Percentiles rank a stretch among this genome's conserved stretches.
phyloP scores from a whole-genome alignment of 495 filamentous ascomycete genomes.

The Aspergillus carlsbadensis region DNA sequence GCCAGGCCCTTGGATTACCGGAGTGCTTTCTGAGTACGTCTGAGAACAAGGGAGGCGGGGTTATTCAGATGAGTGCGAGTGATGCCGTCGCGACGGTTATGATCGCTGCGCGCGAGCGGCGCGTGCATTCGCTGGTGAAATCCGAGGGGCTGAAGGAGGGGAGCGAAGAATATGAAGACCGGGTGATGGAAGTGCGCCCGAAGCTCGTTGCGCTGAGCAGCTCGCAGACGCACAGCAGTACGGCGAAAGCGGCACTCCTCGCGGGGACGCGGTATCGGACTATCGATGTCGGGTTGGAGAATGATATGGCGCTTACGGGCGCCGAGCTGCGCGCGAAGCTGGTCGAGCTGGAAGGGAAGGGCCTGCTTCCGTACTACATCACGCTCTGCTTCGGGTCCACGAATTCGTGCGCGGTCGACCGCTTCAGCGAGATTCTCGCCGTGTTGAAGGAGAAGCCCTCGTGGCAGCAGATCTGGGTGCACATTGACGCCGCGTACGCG shows the following conservation, averaged over 20 bases:
- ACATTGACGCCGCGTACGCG: slow-evolving; percentile 96
- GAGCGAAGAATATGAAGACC: slow-evolving; percentile 48
- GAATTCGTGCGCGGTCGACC: slow-evolving; percentile 82
- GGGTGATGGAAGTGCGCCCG: slow-evolving; percentile 61
- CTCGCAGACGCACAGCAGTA: slow-evolving; percentile 76
- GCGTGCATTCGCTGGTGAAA: slow-evolving; percentile 55
- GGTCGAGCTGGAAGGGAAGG: slow-evolving; percentile 58
- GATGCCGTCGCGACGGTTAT: slow-evolving; percentile 86
- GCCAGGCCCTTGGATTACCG: slow-evolving; percentile 69
- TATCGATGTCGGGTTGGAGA: slow-evolving; percentile 57
- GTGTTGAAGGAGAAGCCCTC: slow-evolving; percentile 60
- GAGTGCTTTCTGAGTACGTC: slow-evolving; percentile 73
- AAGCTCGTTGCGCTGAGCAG: slow-evolving; percentile 80
- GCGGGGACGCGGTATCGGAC: slow-evolving; percentile 75
- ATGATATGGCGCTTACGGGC: slow-evolving; percentile 72
- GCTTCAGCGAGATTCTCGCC: slow-evolving; percentile 67
- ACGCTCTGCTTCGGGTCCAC: slow-evolving; percentile 88
- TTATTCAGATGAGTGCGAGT: slow-evolving; percentile 91
- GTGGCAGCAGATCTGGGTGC: slow-evolving; percentile 74
- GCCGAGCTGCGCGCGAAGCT: slow-evolving; percentile 57
- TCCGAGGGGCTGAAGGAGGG: slow-evolving; percentile 50
- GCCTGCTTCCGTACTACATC: slow-evolving; percentile 81
- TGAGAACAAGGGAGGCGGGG: slow-evolving; percentile 74
- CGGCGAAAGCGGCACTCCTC: slow-evolving; percentile 84
- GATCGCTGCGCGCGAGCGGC: slow-evolving; percentile 83